phyloP scores from a whole-genome alignment of 2,329 filamentous ascomycete genomes.

The Simplicillium sp. region DNA sequence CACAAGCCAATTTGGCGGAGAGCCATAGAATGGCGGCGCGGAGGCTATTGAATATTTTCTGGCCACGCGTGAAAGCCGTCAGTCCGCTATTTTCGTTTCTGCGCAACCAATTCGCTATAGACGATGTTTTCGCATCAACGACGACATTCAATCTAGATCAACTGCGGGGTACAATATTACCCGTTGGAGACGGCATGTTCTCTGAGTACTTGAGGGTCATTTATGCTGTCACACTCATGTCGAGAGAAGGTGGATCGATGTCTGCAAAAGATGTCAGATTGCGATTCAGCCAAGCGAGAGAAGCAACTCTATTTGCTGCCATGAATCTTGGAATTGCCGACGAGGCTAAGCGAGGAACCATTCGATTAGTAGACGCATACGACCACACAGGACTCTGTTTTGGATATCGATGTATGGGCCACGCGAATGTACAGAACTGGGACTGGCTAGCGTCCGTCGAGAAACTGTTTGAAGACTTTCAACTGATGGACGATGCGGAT shows the following conservation, averaged over 20 bases:
- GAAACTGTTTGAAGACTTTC: constrained; percentile 14
- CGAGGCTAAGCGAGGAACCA: constrained; percentile 13
- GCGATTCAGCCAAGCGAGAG: constrained; percentile 17
- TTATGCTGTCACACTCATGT: constrained; percentile 11
- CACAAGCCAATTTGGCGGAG: constrained; percentile 14
- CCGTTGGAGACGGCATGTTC: constrained; percentile 13
- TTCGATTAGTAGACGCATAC: constrained; percentile 18
- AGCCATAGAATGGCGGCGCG: constrained; percentile 17
- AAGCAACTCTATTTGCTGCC: constrained; percentile 16
- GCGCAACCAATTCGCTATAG: constrained; percentile 17
- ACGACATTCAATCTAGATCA: constrained; percentile 16
- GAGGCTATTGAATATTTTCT: constrained; percentile 18
- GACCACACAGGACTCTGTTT: constrained; percentile 18
- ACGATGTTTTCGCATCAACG: constrained; percentile 16
- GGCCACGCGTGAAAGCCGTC: constrained; percentile 8
- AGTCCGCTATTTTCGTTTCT: constrained; percentile 16
- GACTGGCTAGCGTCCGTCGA: constrained; percentile 10
- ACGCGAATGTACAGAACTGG: constrained; percentile 4
- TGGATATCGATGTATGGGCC: constrained; percentile 15
- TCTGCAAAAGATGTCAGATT: background rate
- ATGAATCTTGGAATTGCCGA: constrained; percentile 12
- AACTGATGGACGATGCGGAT: constrained; percentile 12
- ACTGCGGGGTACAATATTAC: constrained; percentile 13
- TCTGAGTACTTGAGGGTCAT: constrained; percentile 14
- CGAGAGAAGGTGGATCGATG: constrained; percentile 2